Percentiles rank a stretch among this genome's conserved stretches.
Evolutionary conservation across 2,329 filamentous ascomycete genomes (phyloP).

Genomic region (Pseudogymnoascus sp.): DNA sequence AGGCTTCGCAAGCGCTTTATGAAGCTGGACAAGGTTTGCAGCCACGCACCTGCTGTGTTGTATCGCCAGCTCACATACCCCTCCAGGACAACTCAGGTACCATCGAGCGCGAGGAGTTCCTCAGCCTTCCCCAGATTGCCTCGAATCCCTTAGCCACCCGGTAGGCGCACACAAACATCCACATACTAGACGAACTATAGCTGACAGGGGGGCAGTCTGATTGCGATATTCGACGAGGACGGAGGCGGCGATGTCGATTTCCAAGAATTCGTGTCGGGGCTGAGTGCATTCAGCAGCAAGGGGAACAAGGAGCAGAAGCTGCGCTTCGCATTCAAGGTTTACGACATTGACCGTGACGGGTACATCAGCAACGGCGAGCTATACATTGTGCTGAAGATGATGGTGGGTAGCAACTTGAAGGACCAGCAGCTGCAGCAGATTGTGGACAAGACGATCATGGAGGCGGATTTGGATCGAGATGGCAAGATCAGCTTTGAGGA

Average conservation of each 20-base stretch:
- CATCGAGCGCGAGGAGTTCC: slow-evolving; percentile 96
- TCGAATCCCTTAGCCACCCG: slow-evolving; percentile 95
- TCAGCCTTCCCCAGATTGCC: slow-evolving; percentile 92
- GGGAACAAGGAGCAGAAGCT: slow-evolving; percentile 99
- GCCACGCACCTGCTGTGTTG: not conserved
- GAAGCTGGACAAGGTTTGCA: slow-evolving; percentile 93
- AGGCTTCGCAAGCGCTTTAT: slow-evolving; percentile 94
- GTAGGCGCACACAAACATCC: slow-evolving; percentile 33
- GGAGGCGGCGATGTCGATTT: slow-evolving; percentile 97
- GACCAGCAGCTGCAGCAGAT: slow-evolving; percentile 99
- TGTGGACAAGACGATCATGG: slow-evolving; percentile 99
- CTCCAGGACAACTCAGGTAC: slow-evolving; percentile 92
- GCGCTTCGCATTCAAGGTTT: slow-evolving; percentile 96
- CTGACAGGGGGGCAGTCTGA: slow-evolving; percentile 58
- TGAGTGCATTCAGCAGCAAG: slow-evolving; percentile 93
- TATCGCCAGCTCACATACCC: slow-evolving; percentile 6
- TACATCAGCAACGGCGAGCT: slow-evolving; percentile 98
- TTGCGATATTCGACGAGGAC: slow-evolving; percentile 98
- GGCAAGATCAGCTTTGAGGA: slow-evolving; percentile 99
- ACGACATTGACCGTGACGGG: slow-evolving; percentile 97
- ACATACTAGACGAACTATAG: not conserved
- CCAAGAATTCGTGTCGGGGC: slow-evolving; percentile 92
- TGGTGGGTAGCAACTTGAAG: slow-evolving; percentile 98
- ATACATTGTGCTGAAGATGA: slow-evolving; percentile 99
- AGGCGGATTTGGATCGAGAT: slow-evolving; percentile 90